These are phyloP conservation scores for Cnidoscolus chayamansa DNA, from an alignment of 441 rosid species.

Conservation along the genomic window DNA sequence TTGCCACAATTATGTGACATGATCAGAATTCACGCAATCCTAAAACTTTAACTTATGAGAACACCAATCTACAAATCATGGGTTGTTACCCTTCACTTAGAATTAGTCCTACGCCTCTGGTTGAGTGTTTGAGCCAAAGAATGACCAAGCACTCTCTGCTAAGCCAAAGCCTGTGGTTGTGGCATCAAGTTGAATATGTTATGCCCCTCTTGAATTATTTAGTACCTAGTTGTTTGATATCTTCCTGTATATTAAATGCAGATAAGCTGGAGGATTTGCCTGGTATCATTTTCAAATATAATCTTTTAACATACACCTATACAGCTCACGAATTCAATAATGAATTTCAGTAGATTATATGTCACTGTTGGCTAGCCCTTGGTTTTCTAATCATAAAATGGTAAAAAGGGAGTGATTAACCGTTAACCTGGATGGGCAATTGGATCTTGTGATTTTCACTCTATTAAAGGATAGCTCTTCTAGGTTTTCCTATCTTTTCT, in stretches of 20 bases:
- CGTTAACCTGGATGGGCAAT: not conserved
- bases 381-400: not conserved
- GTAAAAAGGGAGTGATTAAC: not conserved
- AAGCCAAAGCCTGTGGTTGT: not conserved
- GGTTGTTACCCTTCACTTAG: too few species aligned
- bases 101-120: too few species aligned
- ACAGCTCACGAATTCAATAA: not conserved
- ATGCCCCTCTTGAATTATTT: not conserved
- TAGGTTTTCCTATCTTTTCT: not conserved
- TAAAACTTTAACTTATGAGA: too few species aligned
- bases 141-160: not conserved
- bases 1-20: too few species aligned
- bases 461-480: not conserved
- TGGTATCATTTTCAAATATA: not conserved
- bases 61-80: too few species aligned
- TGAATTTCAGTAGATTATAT: not conserved
- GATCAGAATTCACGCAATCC: too few species aligned
- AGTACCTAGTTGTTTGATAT: not conserved
- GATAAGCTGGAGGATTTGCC: not conserved
- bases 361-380: not conserved
- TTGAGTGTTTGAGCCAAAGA: not conserved
- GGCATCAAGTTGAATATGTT: not conserved
- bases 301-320: not conserved
- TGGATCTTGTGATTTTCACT: not conserved
- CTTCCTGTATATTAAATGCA: conserved; percentile 4